Evolutionary conservation across 2,329 filamentous ascomycete genomes (phyloP), one percentile per base, ranked within the genome.

Genomic region (Scytalidium sp.): DNA sequence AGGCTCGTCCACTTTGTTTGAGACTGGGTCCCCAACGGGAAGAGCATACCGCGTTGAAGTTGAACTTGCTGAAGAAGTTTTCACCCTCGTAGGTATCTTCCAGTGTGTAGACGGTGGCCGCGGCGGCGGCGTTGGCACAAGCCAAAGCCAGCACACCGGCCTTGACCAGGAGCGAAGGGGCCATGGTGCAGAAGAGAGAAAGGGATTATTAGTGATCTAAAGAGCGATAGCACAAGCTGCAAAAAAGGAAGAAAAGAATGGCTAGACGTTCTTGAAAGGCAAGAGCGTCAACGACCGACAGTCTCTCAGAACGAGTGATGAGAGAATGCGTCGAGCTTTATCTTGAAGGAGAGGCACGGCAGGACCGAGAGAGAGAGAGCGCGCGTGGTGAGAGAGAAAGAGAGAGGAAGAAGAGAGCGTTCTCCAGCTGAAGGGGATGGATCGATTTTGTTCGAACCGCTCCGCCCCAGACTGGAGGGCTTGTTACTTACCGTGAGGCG

Each of bases 41-140:
- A 29, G 3, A n/a, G 52, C 58, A 25, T 53, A 61, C 67, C 46
- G 64, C 71, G 65, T 75, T 81, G 67, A 84, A 83, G 52, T 71
- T 70, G 62, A 80, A 81, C 52, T 71, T 71, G 42, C 69, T 69
- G 42, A 78, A 63, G 36, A 78, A 64, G 41, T 67, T 63, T 46
- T 69, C 64, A 43, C 73, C 73, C 11, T 63, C 62, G 49, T 73
- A 77, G 10, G 29, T 36, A 6, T 39, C 17, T 22, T 40, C 50
- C 42, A 49, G 45, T 40, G 40, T 54, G 47, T 56, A 60, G 40
- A 49, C 43, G n/a, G 47, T 50, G 27, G 48, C 27, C 15, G 43
- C 50, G 45, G 39, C 45, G 13, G 46, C 56, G 27, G 41, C 44
- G 17, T 46, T 46, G 41, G 50, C 53, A 46, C 50, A 46, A 46